A percentile compares a stretch with the other conserved stretches of the same genome.
phyloP scores from a whole-genome alignment of 2,329 filamentous ascomycete genomes.

The Apiospora malaysiana region DNA sequence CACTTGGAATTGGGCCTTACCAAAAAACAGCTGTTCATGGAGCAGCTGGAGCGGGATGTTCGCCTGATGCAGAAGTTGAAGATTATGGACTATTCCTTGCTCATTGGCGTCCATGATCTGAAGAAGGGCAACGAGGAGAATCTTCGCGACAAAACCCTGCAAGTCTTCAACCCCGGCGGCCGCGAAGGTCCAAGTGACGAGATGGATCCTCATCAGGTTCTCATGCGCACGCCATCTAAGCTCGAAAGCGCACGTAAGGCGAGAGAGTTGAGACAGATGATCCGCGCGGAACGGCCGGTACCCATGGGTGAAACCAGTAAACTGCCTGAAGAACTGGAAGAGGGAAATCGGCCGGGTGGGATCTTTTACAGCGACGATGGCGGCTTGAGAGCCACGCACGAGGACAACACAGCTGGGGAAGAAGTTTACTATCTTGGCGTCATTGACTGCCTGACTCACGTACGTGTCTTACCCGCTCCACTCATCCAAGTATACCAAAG shows the following conservation, averaged over 20 bases:
- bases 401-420: constrained; percentile 82
- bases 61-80: constrained; percentile 83
- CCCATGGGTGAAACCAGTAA: constrained; percentile 83
- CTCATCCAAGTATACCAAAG: not conserved
- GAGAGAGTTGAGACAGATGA: constrained; percentile 86
- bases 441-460: constrained; percentile 96
- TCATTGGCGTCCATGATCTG: constrained; percentile 93
- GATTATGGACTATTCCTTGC: constrained; percentile 98
- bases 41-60: constrained; percentile 89
- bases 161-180: constrained; percentile 91
- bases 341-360: constrained; percentile 70
- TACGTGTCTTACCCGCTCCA: constrained; percentile 56
- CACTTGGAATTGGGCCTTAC: constrained; percentile 86
- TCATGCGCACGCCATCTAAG: constrained; percentile 91
- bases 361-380: constrained; percentile 96
- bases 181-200: constrained; percentile 64
- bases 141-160: constrained; percentile 83
- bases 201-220: constrained; percentile 62
- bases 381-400: constrained; percentile 90
- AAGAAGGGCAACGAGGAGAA: constrained; percentile 94
- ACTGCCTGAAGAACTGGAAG: constrained; percentile 89
- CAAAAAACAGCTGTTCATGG: constrained; percentile 87
- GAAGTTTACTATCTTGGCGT: constrained; percentile 98
- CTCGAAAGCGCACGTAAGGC: constrained; percentile 91
- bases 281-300: constrained; percentile 91